Conservation (phyloP, 441 rosid species). For the Eruca vesicaria region DNA sequence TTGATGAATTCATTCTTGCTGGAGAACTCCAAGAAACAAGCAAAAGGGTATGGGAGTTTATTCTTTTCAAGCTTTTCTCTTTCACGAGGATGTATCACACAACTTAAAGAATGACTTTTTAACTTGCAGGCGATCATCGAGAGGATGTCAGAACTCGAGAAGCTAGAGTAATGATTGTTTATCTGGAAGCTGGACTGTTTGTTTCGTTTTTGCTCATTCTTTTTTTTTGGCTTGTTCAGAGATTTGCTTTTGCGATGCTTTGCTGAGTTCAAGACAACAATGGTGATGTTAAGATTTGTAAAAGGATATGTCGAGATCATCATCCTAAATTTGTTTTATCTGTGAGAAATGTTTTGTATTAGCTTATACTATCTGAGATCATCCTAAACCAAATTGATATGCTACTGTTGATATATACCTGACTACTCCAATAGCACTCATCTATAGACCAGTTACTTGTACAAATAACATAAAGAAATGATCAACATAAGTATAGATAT, state of each 20-base stretch:
- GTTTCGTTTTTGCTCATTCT: neutral
- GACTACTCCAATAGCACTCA: too few species aligned
- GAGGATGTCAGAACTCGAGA: conserved; percentile 96
- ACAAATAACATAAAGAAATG: too few species aligned
- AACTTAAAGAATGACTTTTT: too few species aligned
- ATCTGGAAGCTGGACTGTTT: neutral
- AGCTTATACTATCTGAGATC: neutral
- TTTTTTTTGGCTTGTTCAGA: neutral
- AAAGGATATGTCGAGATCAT: neutral
- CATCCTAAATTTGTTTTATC: neutral
- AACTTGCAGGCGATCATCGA: conserved; percentile 92
- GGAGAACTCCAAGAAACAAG: conserved; percentile 99
- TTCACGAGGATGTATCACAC: neutral
- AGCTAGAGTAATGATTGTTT: conserved; percentile 75
- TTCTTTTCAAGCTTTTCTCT: neutral
- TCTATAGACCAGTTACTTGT: too few species aligned
- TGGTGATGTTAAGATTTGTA: neutral
- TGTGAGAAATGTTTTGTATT: neutral
- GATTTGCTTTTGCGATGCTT: neutral
- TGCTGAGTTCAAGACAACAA: neutral
- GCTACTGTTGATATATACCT: too few species aligned
- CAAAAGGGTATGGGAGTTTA: conserved; percentile 78
- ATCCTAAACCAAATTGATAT: neutral
- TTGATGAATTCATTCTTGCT: conserved; percentile 97
- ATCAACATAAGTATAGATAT: too few species aligned